A percentile compares a stretch with the other conserved stretches of the same genome.
Evolutionary conservation across 2,329 filamentous ascomycete species (phyloP).

Genomic region (Fusarium illudens): DNA sequence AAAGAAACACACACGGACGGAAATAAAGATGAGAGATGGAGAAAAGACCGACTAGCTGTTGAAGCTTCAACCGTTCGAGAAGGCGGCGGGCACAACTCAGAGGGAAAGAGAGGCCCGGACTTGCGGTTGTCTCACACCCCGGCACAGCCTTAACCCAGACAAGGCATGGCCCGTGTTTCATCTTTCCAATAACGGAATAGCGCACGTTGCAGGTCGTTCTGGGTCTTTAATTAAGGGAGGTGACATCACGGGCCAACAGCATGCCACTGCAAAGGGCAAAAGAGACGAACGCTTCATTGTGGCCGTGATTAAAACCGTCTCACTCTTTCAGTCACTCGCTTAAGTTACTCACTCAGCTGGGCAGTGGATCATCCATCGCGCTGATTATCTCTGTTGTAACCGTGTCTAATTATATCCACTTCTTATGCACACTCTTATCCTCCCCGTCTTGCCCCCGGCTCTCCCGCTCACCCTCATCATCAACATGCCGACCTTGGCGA

Average conservation of each 20-base stretch:
- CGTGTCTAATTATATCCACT: slow-evolving; percentile 1
- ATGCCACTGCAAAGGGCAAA: slow-evolving; percentile 4
- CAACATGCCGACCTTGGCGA: not conserved
- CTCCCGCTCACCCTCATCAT: not conserved
- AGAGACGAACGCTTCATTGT: not conserved
- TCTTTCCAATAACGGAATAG: slow-evolving; percentile 14
- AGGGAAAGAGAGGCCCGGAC: not conserved
- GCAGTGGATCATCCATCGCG: not conserved
- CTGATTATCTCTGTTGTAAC: not conserved
- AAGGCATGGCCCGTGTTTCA: slow-evolving; percentile 25
- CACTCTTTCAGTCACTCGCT: slow-evolving; percentile 1
- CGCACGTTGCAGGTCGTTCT: slow-evolving; percentile 18
- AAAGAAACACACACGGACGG: slow-evolving; percentile 16
- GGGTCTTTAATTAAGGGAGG: slow-evolving; percentile 27
- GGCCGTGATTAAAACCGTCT: not conserved
- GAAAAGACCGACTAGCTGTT: slow-evolving; percentile 3
- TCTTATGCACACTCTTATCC: slow-evolving; percentile 4
- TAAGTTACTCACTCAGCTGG: slow-evolving; percentile 3
- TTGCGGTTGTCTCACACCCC: not conserved
- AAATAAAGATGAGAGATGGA: slow-evolving; percentile 1
- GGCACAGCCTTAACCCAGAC: slow-evolving; percentile 1
- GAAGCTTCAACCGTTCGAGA: slow-evolving; percentile 28
- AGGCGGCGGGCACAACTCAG: not conserved
- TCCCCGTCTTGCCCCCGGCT: slow-evolving; percentile 13
- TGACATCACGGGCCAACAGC: slow-evolving; percentile 17